phyloP scores from a whole-genome alignment of 2,329 filamentous ascomycete genomes.

The Teratosphaeria viscida region DNA sequence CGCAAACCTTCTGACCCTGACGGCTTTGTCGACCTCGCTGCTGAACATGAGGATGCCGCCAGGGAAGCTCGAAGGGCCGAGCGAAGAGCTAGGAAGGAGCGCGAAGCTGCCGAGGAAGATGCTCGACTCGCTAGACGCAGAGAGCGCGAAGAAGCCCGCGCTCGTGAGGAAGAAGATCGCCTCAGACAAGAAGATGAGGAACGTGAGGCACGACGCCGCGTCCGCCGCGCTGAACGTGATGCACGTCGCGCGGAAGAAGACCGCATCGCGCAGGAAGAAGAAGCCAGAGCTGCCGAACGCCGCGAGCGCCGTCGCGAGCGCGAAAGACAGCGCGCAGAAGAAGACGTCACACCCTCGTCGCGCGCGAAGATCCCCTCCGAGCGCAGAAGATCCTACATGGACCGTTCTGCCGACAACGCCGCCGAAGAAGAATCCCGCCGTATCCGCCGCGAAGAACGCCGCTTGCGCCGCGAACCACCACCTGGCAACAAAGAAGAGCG shows the following conservation, averaged over 20 bases:
- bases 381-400: conserved; percentile 16
- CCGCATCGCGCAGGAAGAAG: conserved; percentile 19
- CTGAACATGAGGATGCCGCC: conserved; percentile 17
- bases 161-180: conserved; percentile 23
- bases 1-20: conserved; percentile 22
- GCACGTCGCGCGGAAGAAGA: conserved; percentile 22
- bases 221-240: conserved; percentile 19
- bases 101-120: conserved; percentile 31
- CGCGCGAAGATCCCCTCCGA: conserved; percentile 16
- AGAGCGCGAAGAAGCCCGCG: conserved; percentile 17
- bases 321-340: conserved; percentile 15
- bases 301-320: conserved; percentile 20
- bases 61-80: conserved; percentile 26
- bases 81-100: conserved; percentile 23
- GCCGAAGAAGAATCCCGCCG: conserved; percentile 25
- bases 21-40: conserved; percentile 16
- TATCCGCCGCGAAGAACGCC: conserved; percentile 35
- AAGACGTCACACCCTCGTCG: conserved; percentile 11
- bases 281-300: conserved; percentile 17
- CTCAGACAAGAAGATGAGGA: conserved; percentile 18
- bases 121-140: conserved; percentile 16
- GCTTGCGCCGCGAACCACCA: conserved; percentile 26
- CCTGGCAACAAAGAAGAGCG: conserved; percentile 21
- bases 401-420: conserved; percentile 7
- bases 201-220: conserved; percentile 18